Conservation (phyloP, 768 basidiomycete genomes). For the Auricularia sp. region DNA sequence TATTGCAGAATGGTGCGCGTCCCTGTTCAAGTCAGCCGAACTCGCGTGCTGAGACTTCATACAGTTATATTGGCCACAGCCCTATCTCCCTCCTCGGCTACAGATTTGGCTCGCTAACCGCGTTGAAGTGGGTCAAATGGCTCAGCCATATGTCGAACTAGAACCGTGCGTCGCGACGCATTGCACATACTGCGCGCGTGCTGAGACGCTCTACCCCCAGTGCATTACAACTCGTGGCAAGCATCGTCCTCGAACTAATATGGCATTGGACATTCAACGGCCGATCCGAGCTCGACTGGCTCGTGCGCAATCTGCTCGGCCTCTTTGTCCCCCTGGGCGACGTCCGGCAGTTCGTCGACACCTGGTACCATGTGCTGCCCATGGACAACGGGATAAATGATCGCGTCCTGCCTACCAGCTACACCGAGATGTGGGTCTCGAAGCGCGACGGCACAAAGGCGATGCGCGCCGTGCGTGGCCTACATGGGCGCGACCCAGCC, state of each 20-base stretch:
- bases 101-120: neutral
- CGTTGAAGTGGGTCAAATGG: neutral
- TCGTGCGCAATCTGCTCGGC: slow-evolving; percentile 2
- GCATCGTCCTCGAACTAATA: neutral
- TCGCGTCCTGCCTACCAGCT: neutral
- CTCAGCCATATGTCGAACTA: neutral
- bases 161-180: neutral
- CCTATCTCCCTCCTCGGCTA: neutral
- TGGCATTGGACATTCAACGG: slow-evolving; percentile 3
- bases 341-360: neutral
- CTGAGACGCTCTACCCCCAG: neutral
- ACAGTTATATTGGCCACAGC: neutral
- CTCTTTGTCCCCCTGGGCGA: neutral
- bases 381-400: neutral
- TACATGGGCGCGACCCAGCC: neutral
- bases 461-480: neutral
- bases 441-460: neutral
- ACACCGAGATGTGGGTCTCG: slow-evolving; percentile 1
- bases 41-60: neutral
- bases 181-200: neutral
- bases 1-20: neutral
- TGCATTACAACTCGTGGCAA: neutral
- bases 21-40: neutral
- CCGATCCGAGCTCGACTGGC: neutral
- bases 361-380: neutral